A percentile compares a stretch with the other conserved stretches of the same genome.
Conservation (phyloP, 805 yeast genomes). For the Limtongozyma cylindracea region DNA sequence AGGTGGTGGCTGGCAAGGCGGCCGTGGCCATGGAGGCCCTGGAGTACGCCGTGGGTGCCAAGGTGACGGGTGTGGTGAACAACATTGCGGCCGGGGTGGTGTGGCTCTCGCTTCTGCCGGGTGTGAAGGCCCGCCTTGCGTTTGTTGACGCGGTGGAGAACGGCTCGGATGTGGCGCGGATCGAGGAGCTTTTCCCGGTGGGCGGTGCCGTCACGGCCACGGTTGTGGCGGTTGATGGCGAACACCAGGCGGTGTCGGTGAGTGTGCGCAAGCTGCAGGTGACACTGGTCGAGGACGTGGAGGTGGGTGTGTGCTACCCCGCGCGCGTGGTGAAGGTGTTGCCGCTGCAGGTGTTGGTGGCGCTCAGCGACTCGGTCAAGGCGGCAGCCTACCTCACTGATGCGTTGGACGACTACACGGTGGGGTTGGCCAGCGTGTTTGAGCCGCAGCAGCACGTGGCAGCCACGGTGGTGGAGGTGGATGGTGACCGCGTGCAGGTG, state of each 20-base stretch:
- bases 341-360: constrained; percentile 37
- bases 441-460: constrained; percentile 24
- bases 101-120: constrained; percentile 50
- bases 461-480: constrained; percentile 27
- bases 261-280: constrained; percentile 21
- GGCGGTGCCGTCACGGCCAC: constrained; percentile 44
- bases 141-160: constrained; percentile 37
- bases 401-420: constrained; percentile 43
- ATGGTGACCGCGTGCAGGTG: constrained; percentile 21
- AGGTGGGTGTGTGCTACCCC: constrained; percentile 28
- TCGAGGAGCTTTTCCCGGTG: constrained; percentile 36
- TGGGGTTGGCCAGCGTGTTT: constrained; percentile 21
- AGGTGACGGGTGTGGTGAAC: constrained; percentile 36
- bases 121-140: constrained; percentile 38
- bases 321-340: constrained; percentile 34
- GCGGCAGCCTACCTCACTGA: constrained; percentile 56
- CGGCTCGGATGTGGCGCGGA: constrained; percentile 15
- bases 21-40: constrained; percentile 2
- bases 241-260: constrained; percentile 17
- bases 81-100: constrained; percentile 30
- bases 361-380: constrained; percentile 32
- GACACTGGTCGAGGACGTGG: constrained; percentile 18
- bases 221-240: constrained; percentile 26
- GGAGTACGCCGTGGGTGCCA: constrained; percentile 19
- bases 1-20: background rate